Evolutionary conservation across 768 basidiomycete species (phyloP), one percentile per base, ranked within the genome.

Genomic region (Macrolepiota albuminosa): DNA sequence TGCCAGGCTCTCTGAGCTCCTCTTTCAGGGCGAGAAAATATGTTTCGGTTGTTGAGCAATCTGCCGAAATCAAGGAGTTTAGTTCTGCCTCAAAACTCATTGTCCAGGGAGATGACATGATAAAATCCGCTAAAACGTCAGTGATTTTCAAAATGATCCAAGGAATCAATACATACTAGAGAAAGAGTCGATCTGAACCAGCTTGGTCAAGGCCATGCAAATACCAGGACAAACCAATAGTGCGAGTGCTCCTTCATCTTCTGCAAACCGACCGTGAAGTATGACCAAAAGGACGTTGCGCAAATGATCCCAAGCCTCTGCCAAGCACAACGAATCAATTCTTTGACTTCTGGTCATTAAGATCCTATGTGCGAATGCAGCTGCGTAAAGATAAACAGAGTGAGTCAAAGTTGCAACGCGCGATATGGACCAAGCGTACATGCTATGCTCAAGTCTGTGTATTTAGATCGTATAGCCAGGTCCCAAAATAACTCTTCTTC

Each of bases 251-350:
- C 81, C 81, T 33, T 83, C 78, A 39, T 81, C 79, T 31, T 70
- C 75, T n/a, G 70, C 37, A 57, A 79, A 78, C 45, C 80, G 70
- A 29, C 70, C 74, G n/a, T 76, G 72, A 36, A 83, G 65, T 39
- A 84, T 79, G 40, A 82, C 70, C 6, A 85, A 63, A 6, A 84
- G 65, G 1, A 74, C 70, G 55, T 84, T 81, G 33, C 81, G 70
- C 54, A 90, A 67, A 65, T 81, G 76, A 48, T 81, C 74, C 81
- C 84, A 85, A 48, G 78, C 76, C 66, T 87, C 86, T 10, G 77
- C 72, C 58, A 72, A 72, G 42, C 71, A 68, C 34, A 85, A 67
- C 2, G 77, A 62, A 53, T 77, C 77, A 45, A 67, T 68, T 0
- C 59, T 53, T 36, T 64, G 54, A 33, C 24, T 54, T 2, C 62